Percentiles rank a stretch among this genome's conserved stretches.
These are phyloP conservation scores for Coniochaeta pulveracea DNA, from an alignment of 2,329 filamentous ascomycete genomes.

Conservation along the genomic window DNA sequence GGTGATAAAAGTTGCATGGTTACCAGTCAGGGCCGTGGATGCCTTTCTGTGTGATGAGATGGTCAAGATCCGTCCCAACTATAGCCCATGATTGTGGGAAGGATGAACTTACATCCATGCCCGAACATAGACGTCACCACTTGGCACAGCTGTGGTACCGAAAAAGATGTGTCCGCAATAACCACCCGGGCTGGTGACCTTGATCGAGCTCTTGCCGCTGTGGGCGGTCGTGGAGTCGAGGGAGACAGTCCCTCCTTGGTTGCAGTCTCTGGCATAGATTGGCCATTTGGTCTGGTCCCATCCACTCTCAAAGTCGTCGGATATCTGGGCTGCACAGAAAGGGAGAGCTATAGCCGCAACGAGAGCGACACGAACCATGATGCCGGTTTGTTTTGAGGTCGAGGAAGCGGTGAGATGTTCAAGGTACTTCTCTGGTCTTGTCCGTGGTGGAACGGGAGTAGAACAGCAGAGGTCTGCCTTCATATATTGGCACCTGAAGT, in stretches of 20 bases:
- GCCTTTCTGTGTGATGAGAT: slow-evolving; percentile 31
- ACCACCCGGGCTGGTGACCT: slow-evolving; percentile 38
- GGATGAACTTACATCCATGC: slow-evolving; percentile 38
- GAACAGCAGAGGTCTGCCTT: not conserved
- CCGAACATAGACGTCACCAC: slow-evolving; percentile 45
- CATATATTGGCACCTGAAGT: not conserved
- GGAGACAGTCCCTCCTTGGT: slow-evolving; percentile 43
- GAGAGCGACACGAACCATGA: slow-evolving; percentile 32
- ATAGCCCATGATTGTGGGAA: not conserved
- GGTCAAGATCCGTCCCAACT: slow-evolving; percentile 9
- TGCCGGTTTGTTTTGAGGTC: slow-evolving; percentile 4
- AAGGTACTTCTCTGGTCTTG: not conserved
- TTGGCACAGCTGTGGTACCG: slow-evolving; percentile 43
- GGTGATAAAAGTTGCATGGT: slow-evolving; percentile 52
- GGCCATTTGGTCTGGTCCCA: slow-evolving; percentile 47
- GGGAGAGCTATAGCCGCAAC: slow-evolving; percentile 31
- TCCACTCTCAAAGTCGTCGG: slow-evolving; percentile 45
- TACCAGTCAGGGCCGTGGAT: slow-evolving; percentile 42
- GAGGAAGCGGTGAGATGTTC: not conserved
- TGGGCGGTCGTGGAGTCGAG: slow-evolving; percentile 46
- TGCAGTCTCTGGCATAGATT: slow-evolving; percentile 47
- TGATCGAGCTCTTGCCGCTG: slow-evolving; percentile 42
- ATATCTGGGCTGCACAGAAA: slow-evolving; percentile 37
- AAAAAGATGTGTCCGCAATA: slow-evolving; percentile 52
- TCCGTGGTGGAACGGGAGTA: not conserved